Evolutionary conservation across 352 stramenopile species (phyloP).

Genomic region (Phytophthora agathidicida): DNA sequence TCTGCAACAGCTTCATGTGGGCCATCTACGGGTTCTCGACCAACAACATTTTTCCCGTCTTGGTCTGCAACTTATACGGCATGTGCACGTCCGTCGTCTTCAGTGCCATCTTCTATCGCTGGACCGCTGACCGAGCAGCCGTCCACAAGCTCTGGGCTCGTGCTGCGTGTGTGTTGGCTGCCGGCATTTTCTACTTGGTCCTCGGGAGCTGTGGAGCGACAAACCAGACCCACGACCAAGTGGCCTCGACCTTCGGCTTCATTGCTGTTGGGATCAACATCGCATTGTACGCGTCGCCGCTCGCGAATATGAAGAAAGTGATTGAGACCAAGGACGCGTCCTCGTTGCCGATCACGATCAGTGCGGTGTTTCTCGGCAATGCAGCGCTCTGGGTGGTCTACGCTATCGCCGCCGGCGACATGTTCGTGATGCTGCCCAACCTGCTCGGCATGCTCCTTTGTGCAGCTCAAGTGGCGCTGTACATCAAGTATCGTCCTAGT

Average conservation of each 20-base stretch:
- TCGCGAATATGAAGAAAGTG: constrained; percentile 43
- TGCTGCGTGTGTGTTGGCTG: constrained; percentile 13
- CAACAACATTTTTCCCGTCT: constrained; percentile 38
- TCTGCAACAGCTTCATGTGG: constrained; percentile 45
- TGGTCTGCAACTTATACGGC: constrained; percentile 37
- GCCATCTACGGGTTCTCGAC: constrained; percentile 48
- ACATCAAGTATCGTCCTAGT: constrained; percentile 30
- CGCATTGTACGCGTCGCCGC: constrained; percentile 32
- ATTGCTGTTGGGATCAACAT: constrained; percentile 39
- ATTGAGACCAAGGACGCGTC: constrained; percentile 35
- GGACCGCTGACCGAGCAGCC: constrained; percentile 26
- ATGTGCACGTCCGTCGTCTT: constrained; percentile 30
- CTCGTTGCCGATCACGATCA: constrained; percentile 37
- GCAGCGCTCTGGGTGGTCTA: constrained; percentile 38
- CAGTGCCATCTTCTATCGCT: constrained; percentile 36
- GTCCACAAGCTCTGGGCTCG: constrained; percentile 29
- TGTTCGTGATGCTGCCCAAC: constrained; percentile 42
- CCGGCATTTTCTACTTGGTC: constrained; percentile 34
- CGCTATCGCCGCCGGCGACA: constrained; percentile 20
- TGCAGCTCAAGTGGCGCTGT: constrained; percentile 31
- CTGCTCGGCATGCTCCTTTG: constrained; percentile 36
- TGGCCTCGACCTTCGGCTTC: constrained; percentile 33
- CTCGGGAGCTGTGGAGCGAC: constrained; percentile 32
- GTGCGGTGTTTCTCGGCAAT: constrained; percentile 33
- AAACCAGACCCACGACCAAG: constrained; percentile 27